Base-by-base conservation (phyloP, 177 flowering plant species). In the Vitis hybrid region DNA sequence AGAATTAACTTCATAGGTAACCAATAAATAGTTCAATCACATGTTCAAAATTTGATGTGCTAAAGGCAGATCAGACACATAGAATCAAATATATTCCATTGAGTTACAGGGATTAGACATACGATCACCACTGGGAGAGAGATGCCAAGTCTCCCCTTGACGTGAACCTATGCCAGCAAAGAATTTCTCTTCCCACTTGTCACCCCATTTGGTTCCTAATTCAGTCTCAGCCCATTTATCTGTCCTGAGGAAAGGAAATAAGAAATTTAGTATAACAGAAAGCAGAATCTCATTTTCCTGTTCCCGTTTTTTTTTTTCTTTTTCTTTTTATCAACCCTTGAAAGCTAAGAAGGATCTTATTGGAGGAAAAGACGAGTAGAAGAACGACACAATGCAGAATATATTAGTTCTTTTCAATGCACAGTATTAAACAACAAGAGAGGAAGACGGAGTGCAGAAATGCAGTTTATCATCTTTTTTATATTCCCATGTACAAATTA, bases 121-220 rank as follows among this genome's bases (percentile, higher is more conserved):
- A 94, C 98, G 94, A 63, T 92, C 95, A 67, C 87, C 86, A 73
- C 75, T 64, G 11, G 97, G 91, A 59, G 98, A 88, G 52, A 92
- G 90, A 82, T 94, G 98, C 98, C 98, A 94, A 23, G 98, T 94
- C 85, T 94, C 98, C 62, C 98, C 98, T 78, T 92, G 98, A n/a
- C 98, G 91, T 3, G 98, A 90, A 67, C 97, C 97, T 57, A 94
- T 92, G 49, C 98, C 97, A 73, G 91, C 78, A 79, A 88, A 93
- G 70, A 94, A 94, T 72, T 82, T 94, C 74, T 94, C 98, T 67
- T 94, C 98, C 98, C 98, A 94, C 83, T 94, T 94, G 83, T 94
- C 98, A 77, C 98, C 98, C 97, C 98, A 94, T 79, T 89, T 94
- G 56, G 98, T 94, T 73, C 98, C 97, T 50, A 92, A 76, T 77